These are phyloP conservation scores for Cystobasidium tubakii DNA, from an alignment of 768 basidiomycete species.

Conservation along the genomic window DNA sequence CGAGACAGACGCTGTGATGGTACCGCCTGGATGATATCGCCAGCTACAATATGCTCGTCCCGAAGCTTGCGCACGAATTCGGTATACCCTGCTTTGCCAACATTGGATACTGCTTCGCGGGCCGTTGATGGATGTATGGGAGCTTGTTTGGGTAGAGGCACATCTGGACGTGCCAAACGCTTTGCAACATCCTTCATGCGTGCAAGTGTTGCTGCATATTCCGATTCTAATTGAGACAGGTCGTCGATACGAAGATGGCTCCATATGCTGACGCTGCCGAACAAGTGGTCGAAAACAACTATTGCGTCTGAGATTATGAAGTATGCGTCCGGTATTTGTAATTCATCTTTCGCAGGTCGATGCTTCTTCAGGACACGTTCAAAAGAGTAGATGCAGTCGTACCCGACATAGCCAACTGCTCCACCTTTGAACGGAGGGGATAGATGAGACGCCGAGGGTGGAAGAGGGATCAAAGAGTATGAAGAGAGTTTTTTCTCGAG, in stretches of 20 bases:
- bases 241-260: conserved; percentile 83
- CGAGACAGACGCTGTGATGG: conserved; percentile 85
- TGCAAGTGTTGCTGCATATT: conserved; percentile 31
- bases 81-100: conserved; percentile 88
- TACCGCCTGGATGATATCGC: conserved; percentile 98
- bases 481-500: conserved; percentile 78
- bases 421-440: conserved; percentile 58
- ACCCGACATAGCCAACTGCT: conserved; percentile 93
- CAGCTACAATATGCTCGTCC: conserved; percentile 77
- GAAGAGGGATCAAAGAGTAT: conserved; percentile 53
- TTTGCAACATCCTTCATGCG: conserved; percentile 19
- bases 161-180: conserved; percentile 33
- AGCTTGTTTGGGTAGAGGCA: conserved; percentile 52
- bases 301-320: conserved; percentile 97
- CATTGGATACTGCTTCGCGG: conserved; percentile 70
- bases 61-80: conserved; percentile 83
- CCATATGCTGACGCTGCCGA: conserved; percentile 87
- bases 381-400: conserved; percentile 93
- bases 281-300: conserved; percentile 93
- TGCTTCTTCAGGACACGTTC: conserved; percentile 65
- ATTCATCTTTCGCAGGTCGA: conserved; percentile 64
- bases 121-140: conserved; percentile 48
- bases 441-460: background rate
- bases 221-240: conserved; percentile 36
- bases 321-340: conserved; percentile 85